Base-by-base conservation (phyloP, 352 stramenopile species). In the Globisporangium camurandrum region DNA sequence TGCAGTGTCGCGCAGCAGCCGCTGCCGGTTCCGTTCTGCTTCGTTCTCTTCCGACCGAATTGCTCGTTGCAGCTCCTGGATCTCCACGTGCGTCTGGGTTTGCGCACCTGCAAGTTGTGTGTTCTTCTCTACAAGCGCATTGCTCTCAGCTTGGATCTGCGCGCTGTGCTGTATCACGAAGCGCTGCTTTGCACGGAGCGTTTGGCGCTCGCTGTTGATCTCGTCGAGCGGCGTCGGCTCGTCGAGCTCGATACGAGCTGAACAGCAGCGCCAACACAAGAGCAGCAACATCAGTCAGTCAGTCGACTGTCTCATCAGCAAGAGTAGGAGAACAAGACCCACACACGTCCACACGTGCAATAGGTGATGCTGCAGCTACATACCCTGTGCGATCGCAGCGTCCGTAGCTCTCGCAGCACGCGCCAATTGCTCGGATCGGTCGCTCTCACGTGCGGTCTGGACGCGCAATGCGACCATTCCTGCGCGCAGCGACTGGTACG, bases 31-130 rank as follows among this genome's bases (percentile, higher is more conserved):
- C 22, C 65, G 20, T 7, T 66, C 49, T 4, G 41, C 33, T 44
- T 79, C 67, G 22, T 73, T 69, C 49, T 73, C 64, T 50, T 82
- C 72, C 3, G 42, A 40, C 9, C 57, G 58, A 16, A 82, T 44
- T 3, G 54, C 59, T 12, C 65, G 56, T 4, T 57, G 56, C 24
- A 78, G 43, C 14, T 66, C 64, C 40, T 64, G 54, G 9, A 46
- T 45, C 22, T 70, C 40, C 16, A 58, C 42, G 39, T 71, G 53
- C 20, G 38, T 57, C 20, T 61, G 33, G 16, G 51, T 50, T 11
- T 69, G 34, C 17, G 73, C 54, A 14, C 30, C 33, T 41, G 73
- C 66, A 9, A 84, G 51, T 34, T 66, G 51, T 2, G 24, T 31
- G 11, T 52, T 43, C 42, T 67, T 63, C 19, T 66, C 54, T 19